Conservation (phyloP, 768 basidiomycete species). For the Lactarius psammicola region DNA sequence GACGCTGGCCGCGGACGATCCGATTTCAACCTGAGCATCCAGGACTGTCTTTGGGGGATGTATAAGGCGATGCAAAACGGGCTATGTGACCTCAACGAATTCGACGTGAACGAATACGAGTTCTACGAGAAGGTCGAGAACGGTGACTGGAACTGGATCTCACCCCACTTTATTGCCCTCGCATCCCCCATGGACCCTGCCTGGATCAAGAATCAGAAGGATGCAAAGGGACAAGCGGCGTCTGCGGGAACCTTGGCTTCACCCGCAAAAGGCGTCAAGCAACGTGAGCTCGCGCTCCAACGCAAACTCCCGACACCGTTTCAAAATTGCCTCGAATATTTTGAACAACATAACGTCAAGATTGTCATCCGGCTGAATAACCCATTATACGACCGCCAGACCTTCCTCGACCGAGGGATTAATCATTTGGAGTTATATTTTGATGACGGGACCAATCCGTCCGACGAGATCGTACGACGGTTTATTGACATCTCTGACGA, state of each 20-base stretch:
- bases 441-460: constrained; percentile 97
- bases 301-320: constrained; percentile 78
- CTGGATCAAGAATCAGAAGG: constrained; percentile 78
- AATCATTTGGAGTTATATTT: constrained; percentile 93
- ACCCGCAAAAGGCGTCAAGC: constrained; percentile 35
- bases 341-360: constrained; percentile 82
- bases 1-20: constrained; percentile 92
- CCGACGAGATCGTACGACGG: constrained; percentile 88
- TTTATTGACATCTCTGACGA: constrained; percentile 87
- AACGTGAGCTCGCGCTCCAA: constrained; percentile 55
- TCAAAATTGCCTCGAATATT: constrained; percentile 90
- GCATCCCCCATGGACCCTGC: constrained; percentile 83
- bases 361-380: constrained; percentile 94
- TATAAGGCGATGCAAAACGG: constrained; percentile 91
- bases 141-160: constrained; percentile 95
- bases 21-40: constrained; percentile 91
- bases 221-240: constrained; percentile 63
- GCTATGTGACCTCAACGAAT: constrained; percentile 91
- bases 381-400: constrained; percentile 77
- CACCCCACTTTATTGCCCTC: constrained; percentile 89
- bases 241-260: constrained; percentile 30
- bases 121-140: constrained; percentile 95
- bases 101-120: constrained; percentile 90
- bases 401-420: constrained; percentile 83
- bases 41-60: constrained; percentile 86